Evolutionary conservation across 352 stramenopile species (phyloP).

Genomic region (Globisporangium sylvaticum): DNA sequence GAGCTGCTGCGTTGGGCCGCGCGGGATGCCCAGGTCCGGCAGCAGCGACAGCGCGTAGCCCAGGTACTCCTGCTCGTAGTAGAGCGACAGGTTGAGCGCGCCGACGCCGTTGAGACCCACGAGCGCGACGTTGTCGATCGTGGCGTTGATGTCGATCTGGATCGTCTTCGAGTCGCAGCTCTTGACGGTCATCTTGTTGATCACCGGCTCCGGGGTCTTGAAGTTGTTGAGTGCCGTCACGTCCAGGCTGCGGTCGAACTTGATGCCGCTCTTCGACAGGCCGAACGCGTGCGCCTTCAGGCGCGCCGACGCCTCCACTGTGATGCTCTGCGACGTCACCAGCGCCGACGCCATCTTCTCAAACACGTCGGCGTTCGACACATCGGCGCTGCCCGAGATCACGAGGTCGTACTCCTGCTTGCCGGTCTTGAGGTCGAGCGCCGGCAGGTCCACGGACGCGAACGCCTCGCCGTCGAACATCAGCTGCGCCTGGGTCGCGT

Average conservation of each 20-base stretch:
- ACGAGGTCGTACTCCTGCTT: conserved; percentile 53
- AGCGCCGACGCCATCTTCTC: conserved; percentile 34
- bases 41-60: conserved; percentile 51
- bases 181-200: conserved; percentile 60
- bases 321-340: conserved; percentile 32
- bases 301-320: conserved; percentile 28
- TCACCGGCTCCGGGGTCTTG: conserved; percentile 28
- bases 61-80: conserved; percentile 58
- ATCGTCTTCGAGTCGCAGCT: conserved; percentile 30
- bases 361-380: conserved; percentile 44
- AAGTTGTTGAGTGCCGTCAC: conserved; percentile 59
- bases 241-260: conserved; percentile 39
- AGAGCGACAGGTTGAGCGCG: conserved; percentile 64
- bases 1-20: conserved; percentile 41
- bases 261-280: conserved; percentile 46
- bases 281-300: conserved; percentile 46
- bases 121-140: conserved; percentile 21
- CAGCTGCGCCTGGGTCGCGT: conserved; percentile 45
- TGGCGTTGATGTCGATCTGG: conserved; percentile 59
- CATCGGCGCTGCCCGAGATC: conserved; percentile 26
- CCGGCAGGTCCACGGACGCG: conserved; percentile 41
- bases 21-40: conserved; percentile 40
- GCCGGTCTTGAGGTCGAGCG: conserved; percentile 43
- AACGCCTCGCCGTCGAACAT: conserved; percentile 43
- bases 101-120: conserved; percentile 32